Evolutionary conservation across 345 rosid species (phyloP).

Genomic region (Pelargonium nanum): DNA sequence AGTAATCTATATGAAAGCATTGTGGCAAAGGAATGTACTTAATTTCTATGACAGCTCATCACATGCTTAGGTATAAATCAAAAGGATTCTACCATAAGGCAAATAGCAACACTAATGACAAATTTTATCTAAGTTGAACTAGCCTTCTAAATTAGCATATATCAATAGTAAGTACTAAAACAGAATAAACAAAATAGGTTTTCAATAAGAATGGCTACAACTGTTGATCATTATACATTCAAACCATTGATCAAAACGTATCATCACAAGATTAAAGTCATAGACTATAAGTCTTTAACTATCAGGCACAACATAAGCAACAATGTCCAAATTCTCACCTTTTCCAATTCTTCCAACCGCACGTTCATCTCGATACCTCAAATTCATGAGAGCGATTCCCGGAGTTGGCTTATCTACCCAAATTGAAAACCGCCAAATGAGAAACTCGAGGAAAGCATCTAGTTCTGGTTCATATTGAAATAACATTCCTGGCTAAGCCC

Average conservation of each 20-base stretch:
- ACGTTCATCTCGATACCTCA: conserved; percentile 81
- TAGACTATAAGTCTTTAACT: too few relatives aligned
- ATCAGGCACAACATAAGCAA: conserved; percentile 14
- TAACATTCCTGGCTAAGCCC: conserved; percentile 95
- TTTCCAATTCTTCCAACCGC: conserved; percentile 34
- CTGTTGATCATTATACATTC: neutral
- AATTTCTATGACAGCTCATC: neutral
- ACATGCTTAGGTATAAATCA: neutral
- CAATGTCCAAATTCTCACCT: conserved; percentile 30
- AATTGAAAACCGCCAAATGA: conserved; percentile 96
- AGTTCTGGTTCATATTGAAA: conserved; percentile 99
- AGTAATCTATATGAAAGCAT: neutral
- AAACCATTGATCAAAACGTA: too few relatives aligned
- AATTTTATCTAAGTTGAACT: neutral
- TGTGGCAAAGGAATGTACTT: too few relatives aligned
- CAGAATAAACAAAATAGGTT: neutral
- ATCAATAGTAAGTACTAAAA: neutral
- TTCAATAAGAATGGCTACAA: neutral
- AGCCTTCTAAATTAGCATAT: neutral
- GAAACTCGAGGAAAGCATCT: conserved; percentile 97
- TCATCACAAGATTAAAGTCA: neutral
- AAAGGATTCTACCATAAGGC: neutral
- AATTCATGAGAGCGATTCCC: conserved; percentile 87
- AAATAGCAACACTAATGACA: neutral
- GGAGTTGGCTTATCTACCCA: conserved; percentile 99